Evolutionary conservation across 2,329 filamentous ascomycete species (phyloP).

Genomic region (Aureobasidium pullulans): DNA sequence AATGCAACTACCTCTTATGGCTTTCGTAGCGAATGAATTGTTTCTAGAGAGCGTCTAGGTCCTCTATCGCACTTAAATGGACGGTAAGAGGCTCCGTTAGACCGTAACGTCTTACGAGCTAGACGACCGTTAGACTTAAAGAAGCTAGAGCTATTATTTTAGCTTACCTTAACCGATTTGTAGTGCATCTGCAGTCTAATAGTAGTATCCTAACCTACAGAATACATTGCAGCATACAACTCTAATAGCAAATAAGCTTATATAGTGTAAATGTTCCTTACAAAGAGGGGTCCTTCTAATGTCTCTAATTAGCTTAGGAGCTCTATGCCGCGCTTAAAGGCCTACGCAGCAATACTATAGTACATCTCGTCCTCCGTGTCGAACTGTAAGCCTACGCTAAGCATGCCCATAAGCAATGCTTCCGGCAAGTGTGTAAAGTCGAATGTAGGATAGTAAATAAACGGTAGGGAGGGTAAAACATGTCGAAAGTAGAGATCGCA

Average conservation of each 20-base stretch:
- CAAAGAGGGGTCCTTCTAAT: constrained; percentile 16
- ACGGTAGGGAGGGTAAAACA: constrained; percentile 32
- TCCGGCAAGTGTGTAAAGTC: constrained; percentile 21
- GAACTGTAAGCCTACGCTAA: constrained; percentile 32
- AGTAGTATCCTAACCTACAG: constrained; percentile 31
- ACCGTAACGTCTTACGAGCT: constrained; percentile 25
- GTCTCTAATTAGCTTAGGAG: neutral
- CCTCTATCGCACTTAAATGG: constrained; percentile 21
- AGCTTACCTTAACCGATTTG: constrained; percentile 28
- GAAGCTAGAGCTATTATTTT: neutral
- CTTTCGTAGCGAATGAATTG: constrained; percentile 33
- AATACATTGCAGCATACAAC: constrained; percentile 38
- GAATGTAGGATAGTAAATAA: constrained; percentile 33
- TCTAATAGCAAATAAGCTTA: constrained; percentile 36
- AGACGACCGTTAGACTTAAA: constrained; percentile 3
- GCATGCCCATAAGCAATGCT: constrained; percentile 22
- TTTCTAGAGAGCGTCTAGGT: constrained; percentile 35
- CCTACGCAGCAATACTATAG: neutral
- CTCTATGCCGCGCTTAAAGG: neutral
- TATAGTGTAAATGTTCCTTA: constrained; percentile 23
- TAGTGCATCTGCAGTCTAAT: constrained; percentile 34
- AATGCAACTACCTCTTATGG: constrained; percentile 25
- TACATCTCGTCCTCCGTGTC: constrained; percentile 26
- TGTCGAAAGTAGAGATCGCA: constrained; percentile 31
- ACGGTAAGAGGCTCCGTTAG: neutral